A percentile compares a stretch with the other conserved stretches of the same genome.
Evolutionary conservation across 2,329 filamentous ascomycete genomes (phyloP).

Genomic region (Cladosporium cucumerinum): DNA sequence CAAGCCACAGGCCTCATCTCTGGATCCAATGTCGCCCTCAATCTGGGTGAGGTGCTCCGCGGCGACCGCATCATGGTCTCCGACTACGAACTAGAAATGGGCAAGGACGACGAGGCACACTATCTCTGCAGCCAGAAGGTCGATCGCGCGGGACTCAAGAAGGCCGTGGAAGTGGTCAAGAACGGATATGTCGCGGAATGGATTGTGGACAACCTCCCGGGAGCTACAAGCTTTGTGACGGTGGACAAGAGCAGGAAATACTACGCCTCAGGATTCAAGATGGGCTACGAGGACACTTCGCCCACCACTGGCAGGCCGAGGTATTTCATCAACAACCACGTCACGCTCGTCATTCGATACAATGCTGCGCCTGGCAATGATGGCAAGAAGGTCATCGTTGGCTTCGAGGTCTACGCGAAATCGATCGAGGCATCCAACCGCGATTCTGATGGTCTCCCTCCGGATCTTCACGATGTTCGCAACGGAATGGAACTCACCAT

Average conservation of each 20-base stretch:
- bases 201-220: conserved; percentile 89
- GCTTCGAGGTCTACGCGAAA: conserved; percentile 87
- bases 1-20: conserved; percentile 67
- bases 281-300: conserved; percentile 71
- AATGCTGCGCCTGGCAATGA: conserved; percentile 66
- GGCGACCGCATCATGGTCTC: conserved; percentile 82
- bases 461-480: conserved; percentile 60
- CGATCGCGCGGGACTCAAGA: conserved; percentile 60
- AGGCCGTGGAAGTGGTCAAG: conserved; percentile 68
- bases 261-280: conserved; percentile 85
- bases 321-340: conserved; percentile 82
- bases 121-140: conserved; percentile 69
- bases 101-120: conserved; percentile 68
- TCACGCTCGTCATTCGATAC: conserved; percentile 79
- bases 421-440: conserved; percentile 66
- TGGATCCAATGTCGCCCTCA: conserved; percentile 74
- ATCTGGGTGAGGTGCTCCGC: conserved; percentile 81
- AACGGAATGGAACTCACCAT: conserved; percentile 68
- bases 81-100: conserved; percentile 77
- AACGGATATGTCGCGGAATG: conserved; percentile 85
- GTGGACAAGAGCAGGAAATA: conserved; percentile 82
- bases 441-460: conserved; percentile 63
- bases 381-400: conserved; percentile 76
- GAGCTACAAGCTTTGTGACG: conserved; percentile 83
- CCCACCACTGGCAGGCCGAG: conserved; percentile 57